These are phyloP conservation scores for Phialocephala subalpina DNA, from an alignment of 2,329 filamentous ascomycete genomes.

Conservation along the genomic window DNA sequence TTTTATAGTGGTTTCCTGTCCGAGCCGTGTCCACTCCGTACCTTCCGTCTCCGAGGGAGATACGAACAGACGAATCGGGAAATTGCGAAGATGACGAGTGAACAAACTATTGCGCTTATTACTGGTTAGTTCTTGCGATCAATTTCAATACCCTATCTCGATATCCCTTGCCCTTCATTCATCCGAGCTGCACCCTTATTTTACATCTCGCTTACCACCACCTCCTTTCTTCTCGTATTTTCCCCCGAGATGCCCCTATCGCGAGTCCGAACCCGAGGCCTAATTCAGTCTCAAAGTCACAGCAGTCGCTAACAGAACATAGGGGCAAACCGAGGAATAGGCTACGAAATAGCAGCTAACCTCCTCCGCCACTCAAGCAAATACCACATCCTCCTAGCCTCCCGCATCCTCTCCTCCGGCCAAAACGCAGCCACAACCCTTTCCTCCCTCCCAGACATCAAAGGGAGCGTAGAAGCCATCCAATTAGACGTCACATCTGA, in stretches of 20 bases:
- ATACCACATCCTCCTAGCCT: slow-evolving; percentile 32
- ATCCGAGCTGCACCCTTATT: neutral
- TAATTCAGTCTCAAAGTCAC: neutral
- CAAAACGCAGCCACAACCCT: slow-evolving; percentile 21
- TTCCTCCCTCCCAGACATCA: slow-evolving; percentile 14
- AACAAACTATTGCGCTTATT: slow-evolving; percentile 43
- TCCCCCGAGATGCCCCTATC: neutral
- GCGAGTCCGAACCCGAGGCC: neutral
- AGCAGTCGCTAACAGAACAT: slow-evolving; percentile 36
- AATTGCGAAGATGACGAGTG: neutral
- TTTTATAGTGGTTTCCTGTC: neutral
- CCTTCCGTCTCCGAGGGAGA: neutral
- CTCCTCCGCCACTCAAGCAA: slow-evolving; percentile 25
- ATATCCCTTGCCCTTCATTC: neutral
- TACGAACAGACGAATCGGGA: neutral
- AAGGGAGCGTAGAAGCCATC: slow-evolving; percentile 27
- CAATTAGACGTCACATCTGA: slow-evolving; percentile 29
- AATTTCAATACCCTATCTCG: neutral
- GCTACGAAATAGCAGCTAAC: slow-evolving; percentile 47
- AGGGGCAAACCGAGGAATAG: slow-evolving; percentile 52
- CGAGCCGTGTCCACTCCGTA: neutral
- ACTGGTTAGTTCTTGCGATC: slow-evolving; percentile 18
- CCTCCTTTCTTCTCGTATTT: neutral
- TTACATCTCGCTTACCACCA: neutral
- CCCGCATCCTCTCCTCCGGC: slow-evolving; percentile 24